A percentile compares a stretch with the other conserved stretches of the same genome.
Evolutionary conservation across 352 stramenopile genomes (phyloP).

Genomic region (Phytophthora tentaculata): DNA sequence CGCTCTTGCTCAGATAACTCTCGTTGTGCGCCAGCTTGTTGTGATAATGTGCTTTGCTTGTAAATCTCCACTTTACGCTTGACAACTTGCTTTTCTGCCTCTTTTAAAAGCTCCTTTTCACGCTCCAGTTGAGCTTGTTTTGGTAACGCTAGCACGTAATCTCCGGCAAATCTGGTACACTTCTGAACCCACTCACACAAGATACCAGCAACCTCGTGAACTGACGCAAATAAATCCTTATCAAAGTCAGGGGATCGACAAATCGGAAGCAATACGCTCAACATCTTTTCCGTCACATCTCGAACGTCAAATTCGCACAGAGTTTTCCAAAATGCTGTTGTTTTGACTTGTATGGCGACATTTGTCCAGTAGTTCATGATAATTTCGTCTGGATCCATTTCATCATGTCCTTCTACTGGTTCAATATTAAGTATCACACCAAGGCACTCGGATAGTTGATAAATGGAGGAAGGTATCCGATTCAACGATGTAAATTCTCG

Average conservation of each 20-base stretch:
- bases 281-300: conserved; percentile 52
- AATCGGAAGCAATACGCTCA: conserved; percentile 63
- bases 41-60: conserved; percentile 43
- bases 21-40: conserved; percentile 43
- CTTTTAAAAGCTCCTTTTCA: conserved; percentile 49
- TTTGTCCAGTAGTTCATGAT: conserved; percentile 81
- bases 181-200: conserved; percentile 76
- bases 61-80: conserved; percentile 45
- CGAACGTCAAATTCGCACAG: conserved; percentile 55
- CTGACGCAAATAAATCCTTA: conserved; percentile 44
- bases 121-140: conserved; percentile 62
- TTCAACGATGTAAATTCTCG: conserved; percentile 46
- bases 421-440: conserved; percentile 71
- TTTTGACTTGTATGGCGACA: conserved; percentile 39
- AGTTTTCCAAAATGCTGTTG: conserved; percentile 53
- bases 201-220: conserved; percentile 61
- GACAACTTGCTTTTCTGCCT: conserved; percentile 42
- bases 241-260: conserved; percentile 70
- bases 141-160: conserved; percentile 61
- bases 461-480: conserved; percentile 56
- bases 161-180: conserved; percentile 48
- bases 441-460: conserved; percentile 71
- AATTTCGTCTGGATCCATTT: conserved; percentile 74
- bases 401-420: conserved; percentile 60
- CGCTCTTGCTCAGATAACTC: conserved; percentile 60